Conservation (phyloP, 2,329 filamentous ascomycete genomes). For the Aspergillus carbonarius region DNA sequence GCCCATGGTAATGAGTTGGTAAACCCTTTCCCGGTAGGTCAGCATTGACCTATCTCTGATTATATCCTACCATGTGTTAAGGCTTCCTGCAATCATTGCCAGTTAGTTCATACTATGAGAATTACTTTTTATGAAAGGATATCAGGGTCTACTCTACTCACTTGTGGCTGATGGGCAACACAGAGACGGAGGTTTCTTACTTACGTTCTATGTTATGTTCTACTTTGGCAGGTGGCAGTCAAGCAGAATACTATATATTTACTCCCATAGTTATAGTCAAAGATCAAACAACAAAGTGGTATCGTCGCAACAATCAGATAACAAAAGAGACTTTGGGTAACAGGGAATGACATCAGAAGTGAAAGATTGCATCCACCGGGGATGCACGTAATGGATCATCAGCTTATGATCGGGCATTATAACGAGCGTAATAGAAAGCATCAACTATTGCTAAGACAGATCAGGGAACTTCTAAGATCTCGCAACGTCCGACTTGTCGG, state of each 20-base stretch:
- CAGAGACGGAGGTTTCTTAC: too few species aligned
- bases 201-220: too few species aligned
- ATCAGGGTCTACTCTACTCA: too few species aligned
- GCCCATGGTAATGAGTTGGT: too few species aligned
- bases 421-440: not conserved
- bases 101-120: too few species aligned
- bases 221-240: too few species aligned
- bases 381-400: not conserved
- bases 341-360: not conserved
- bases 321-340: not conserved
- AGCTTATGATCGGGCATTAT: constrained; percentile 2
- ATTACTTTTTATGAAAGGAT: too few species aligned
- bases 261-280: not conserved
- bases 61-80: too few species aligned
- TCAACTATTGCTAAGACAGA: not conserved
- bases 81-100: too few species aligned
- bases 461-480: not conserved
- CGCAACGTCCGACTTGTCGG: constrained; percentile 20
- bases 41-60: too few species aligned
- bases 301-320: constrained; percentile 16
- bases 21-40: too few species aligned
- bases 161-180: too few species aligned
- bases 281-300: constrained; percentile 19
- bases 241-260: not conserved
- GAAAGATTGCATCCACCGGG: not conserved